Evolutionary conservation across 495 filamentous ascomycete genomes (phyloP), one percentile per base, ranked within the genome.

Genomic region (Penicillium pulvis): DNA sequence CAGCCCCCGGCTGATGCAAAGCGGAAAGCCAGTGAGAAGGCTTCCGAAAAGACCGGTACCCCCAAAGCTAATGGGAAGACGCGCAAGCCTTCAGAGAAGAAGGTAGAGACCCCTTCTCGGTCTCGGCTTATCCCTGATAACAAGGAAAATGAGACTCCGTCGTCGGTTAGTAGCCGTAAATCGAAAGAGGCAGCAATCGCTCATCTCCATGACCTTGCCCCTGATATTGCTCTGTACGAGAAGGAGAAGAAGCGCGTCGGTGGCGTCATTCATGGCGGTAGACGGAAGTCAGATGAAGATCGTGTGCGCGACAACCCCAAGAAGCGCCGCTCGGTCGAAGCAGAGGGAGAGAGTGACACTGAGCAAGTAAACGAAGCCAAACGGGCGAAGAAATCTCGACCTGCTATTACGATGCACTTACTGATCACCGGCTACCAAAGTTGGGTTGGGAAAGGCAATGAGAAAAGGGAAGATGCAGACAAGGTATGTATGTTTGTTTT

Each of bases 191-290:
- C 86, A 58, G 94, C 95, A 33, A 75, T 87, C 3, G 86, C 87
- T 4, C 86, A 81, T 52, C 75, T 98, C 3, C 91, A 94, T 51
- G 82, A 85, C 23, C 72, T 90, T 24, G 92, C 90, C 10, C 81
- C 85, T 0, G 94, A 97, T 71, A 90, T 97, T 61, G 87, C 87
- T 8, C 76, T 93, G 51, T 97, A 92, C 67, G 89, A 99, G 69
- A 97, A 96, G 66, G 94, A 99, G 72, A 91, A 79, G 78, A 96
- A 94, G 76, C 85, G 85, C 20, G 88, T 90, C 42, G 92, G 92
- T n/a, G 86, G 88, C 36, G 83, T 92, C 2, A 88, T 90, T 64
- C 89, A 92, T 52, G 92, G 91, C 28, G 85, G 87, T 10, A 70
- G 81, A 58, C 76, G 79, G n/a, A 78, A 78, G 31, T 80, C 72